Base-by-base conservation (phyloP, 208 protist genomes). In the Trypanosoma mega region DNA sequence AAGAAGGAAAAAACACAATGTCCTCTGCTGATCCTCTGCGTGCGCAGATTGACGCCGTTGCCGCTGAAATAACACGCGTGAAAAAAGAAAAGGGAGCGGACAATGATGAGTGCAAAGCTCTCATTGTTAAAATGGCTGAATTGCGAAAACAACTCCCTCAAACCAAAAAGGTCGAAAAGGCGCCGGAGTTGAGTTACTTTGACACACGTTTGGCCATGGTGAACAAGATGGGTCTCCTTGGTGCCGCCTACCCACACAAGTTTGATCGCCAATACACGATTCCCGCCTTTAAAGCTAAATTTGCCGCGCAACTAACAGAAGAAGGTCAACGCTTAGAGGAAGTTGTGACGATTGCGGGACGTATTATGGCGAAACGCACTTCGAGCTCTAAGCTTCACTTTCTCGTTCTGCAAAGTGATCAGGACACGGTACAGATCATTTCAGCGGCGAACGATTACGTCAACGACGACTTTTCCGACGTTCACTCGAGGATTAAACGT, bases 181-280 rank as follows among this genome's bases (percentile, higher is more conserved):
- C 61, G 8, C 56, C 54, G 5, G 87, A 92, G 69, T 69, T 72
- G 18, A 77, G 72, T 34, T 97, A 96, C 73, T 93, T 85, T 47
- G 86, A 94, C 12, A 76, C 82, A 2, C 88, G 92, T n/a, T 59
- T 94, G 16, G 82, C 84, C 5, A 92, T 96, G 86, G 87, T 97
- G 41, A 83, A 87, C 9, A 69, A 91, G 50, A 79, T 97, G 62
- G 92, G 92, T 34, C 66, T 87, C 4, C 59, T 92, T 18, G 85
- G 80, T n/a, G 87, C 97, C 23, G 87, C 96, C 14, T 99, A 98
- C 68, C 98, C 98, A 33, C 98, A 99, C 79, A 99, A 99, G 85
- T 99, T 98, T 64, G 36, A 96, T 16, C 76, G 86, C 11, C 67
- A 88, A 30, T 88, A 84, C 50, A 87, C 72, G 18, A 67, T 99